Conservation (phyloP, 305 asterid genomes). For the Salvia sclarea region DNA sequence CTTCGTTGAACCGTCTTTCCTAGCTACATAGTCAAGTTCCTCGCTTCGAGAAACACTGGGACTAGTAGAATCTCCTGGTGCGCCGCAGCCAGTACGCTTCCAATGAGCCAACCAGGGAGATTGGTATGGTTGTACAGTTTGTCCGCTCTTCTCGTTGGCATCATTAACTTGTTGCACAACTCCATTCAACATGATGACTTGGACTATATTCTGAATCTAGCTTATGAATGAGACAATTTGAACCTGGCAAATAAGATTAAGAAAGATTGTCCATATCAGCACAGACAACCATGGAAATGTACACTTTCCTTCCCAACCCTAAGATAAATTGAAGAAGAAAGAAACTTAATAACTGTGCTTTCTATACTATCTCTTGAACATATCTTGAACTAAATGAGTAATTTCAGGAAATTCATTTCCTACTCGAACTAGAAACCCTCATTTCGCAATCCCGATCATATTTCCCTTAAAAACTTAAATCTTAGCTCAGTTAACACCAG, state of each 20-base stretch:
- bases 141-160: constrained; percentile 38
- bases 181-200: constrained; percentile 46
- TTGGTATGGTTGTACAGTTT: constrained; percentile 39
- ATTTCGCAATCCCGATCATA: background rate
- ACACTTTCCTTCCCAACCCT: background rate
- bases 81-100: constrained; percentile 40
- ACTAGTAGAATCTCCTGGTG: constrained; percentile 23
- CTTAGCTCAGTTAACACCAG: background rate
- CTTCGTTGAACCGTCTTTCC: constrained; percentile 22
- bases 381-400: background rate
- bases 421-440: background rate
- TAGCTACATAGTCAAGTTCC: constrained; percentile 32
- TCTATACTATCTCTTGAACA: background rate
- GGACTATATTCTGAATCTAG: constrained; percentile 6
- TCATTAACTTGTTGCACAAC: constrained; percentile 29
- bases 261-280: constrained; percentile 13
- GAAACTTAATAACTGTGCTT: background rate
- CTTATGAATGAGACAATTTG: constrained; percentile 20
- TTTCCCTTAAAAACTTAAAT: background rate
- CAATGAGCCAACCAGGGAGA: constrained; percentile 68
- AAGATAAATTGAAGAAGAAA: background rate
- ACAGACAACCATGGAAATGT: background rate
- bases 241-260: constrained; percentile 10
- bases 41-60: constrained; percentile 26
- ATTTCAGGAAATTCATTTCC: constrained; percentile 4